phyloP scores from a whole-genome alignment of 441 rosid species.

The Kokia cookei region DNA sequence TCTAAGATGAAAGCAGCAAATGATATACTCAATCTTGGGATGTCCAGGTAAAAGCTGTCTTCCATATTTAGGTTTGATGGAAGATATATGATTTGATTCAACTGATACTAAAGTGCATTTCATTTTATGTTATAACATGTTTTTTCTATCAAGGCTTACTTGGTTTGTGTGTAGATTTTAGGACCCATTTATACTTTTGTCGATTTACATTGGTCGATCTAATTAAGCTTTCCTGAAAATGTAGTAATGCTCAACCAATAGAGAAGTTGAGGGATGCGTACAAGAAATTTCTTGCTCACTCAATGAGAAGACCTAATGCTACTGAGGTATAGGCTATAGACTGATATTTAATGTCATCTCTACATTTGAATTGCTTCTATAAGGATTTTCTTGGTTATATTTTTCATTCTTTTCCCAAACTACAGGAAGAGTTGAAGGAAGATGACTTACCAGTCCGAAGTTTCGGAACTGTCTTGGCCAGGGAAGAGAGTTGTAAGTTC shows the following conservation, averaged over 20 bases:
- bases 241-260: no score
- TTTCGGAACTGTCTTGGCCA: constrained; percentile 72
- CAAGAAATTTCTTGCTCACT: no score
- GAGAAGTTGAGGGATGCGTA: no score
- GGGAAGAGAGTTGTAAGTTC: constrained; percentile 51
- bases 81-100: no score
- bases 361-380: neutral
- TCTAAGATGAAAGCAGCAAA: constrained; percentile 64
- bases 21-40: constrained; percentile 67
- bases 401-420: neutral
- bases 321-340: constrained; percentile 29
- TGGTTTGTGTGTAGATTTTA: neutral
- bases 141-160: no score
- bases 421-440: constrained; percentile 50
- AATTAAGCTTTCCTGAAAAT: neutral
- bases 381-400: neutral
- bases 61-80: no score
- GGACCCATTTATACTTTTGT: neutral
- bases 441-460: constrained; percentile 48
- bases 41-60: constrained; percentile 42
- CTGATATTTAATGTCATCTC: neutral
- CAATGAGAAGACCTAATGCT: constrained; percentile 19
- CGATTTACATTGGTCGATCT: neutral
- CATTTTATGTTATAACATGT: neutral
- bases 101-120: neutral